Evolutionary conservation across 345 rosid species (phyloP), one percentile per base, ranked within the genome.

Genomic region (Arabis alpina): DNA sequence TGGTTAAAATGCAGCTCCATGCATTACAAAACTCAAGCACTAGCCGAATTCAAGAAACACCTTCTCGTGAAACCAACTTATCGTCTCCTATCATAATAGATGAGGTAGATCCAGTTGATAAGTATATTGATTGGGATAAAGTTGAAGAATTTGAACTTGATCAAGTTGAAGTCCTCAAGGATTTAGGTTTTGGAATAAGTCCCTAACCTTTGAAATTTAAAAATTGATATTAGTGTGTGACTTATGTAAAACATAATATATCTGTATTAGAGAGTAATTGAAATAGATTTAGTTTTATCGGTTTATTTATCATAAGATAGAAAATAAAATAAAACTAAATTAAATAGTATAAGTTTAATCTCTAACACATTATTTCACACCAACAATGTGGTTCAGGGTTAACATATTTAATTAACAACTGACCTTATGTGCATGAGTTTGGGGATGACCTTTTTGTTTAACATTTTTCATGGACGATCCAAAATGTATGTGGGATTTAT

Each of bases 51-150:
- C 66, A 5, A 32, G 54, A 36, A 65, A 49, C 55, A 2, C 12
- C 27, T 56, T 37, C 50, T 64, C 42, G 3, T 47, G 58, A 48
- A 64, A 27, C 64, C 25, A 64, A 64, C 52, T 8, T 48, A 64
- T 40, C 57, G n/a, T 27, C 58, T 55, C 19, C 58, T 16, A 23
- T 7, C 24, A 49, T 45, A 48, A n/a, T n/a, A 5, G 72, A 73
- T 57, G 77, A 57, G 13, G 65, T 6, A 49, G 66, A 66, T 36
- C 72, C 11, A 19, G 72, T 73, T 28, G 66, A 65, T 48, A 58
- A 7, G 7, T 73, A 65, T 66, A 73, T 65, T 58, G 72, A 73
- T 45, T 73, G 72, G 66, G 24, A 3, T 30, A 73, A 73, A 66
- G 53, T 65, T 50, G 61, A 58, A 32, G 66, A 57, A 65, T 19